Percentiles rank a stretch among this genome's conserved stretches.
Conservation (phyloP, 2,329 filamentous ascomycete species). For the Pestalotiopsis sp. region DNA sequence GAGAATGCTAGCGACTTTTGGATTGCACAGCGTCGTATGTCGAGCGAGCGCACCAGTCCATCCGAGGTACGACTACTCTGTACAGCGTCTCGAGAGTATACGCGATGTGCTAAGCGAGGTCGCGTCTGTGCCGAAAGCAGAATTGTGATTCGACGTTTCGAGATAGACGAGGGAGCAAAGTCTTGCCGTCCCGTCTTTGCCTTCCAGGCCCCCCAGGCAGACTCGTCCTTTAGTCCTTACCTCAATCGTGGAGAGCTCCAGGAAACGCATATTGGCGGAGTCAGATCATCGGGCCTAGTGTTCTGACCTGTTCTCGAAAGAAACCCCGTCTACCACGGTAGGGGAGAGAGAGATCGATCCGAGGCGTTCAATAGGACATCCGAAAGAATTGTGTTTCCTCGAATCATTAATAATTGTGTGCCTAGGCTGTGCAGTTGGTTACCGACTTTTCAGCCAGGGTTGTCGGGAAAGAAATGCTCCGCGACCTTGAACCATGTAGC, state of each 20-base stretch:
- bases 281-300: neutral
- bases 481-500: neutral
- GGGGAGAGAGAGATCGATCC: no score
- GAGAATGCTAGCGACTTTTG: neutral
- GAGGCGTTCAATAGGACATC: no score
- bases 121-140: neutral
- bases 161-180: neutral
- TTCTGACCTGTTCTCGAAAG: neutral
- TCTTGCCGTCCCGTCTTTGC: neutral
- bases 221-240: neutral
- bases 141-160: no score
- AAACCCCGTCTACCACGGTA: neutral
- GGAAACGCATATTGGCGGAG: neutral
- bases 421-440: no score
- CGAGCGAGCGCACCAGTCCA: neutral
- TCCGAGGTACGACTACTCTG: neutral
- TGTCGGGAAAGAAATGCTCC: neutral
- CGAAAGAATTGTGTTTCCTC: no score
- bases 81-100: neutral
- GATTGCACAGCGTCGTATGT: neutral
- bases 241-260: no score
- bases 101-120: neutral
- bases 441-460: neutral
- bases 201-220: neutral
- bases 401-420: no score